Percentiles rank a stretch among this genome's conserved stretches.
Conservation (phyloP, 768 basidiomycete genomes). For the Mycena maculata region DNA sequence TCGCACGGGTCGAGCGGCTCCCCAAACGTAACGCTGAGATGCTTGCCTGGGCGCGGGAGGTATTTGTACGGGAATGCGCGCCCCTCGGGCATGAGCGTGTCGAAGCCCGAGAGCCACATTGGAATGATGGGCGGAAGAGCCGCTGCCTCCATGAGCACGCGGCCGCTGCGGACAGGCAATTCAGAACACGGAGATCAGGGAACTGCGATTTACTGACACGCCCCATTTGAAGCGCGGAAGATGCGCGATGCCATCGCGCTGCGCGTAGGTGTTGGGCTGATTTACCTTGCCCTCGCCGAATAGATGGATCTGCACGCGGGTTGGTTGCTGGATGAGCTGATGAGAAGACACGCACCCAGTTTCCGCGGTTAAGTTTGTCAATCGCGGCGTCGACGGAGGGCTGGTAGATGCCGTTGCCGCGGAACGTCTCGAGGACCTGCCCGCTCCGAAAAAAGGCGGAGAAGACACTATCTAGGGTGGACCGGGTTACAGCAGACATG, state of each 20-base stretch:
- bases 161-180: conserved; percentile 62
- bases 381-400: conserved; percentile 88
- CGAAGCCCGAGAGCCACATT: conserved; percentile 96
- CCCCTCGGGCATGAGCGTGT: conserved; percentile 91
- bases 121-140: conserved; percentile 86
- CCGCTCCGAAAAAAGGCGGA: conserved; percentile 89
- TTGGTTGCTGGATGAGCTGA: background rate
- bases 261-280: conserved; percentile 68
- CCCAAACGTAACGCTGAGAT: conserved; percentile 84
- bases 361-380: conserved; percentile 80
- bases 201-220: conserved; percentile 67
- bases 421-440: conserved; percentile 92
- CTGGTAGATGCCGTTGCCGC: conserved; percentile 92
- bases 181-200: conserved; percentile 21
- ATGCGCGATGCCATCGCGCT: conserved; percentile 54
- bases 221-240: conserved; percentile 95
- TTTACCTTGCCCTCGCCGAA: conserved; percentile 92
- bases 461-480: conserved; percentile 68
- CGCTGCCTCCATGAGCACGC: conserved; percentile 75
- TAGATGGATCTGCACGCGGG: conserved; percentile 77
- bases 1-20: conserved; percentile 67
- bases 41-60: conserved; percentile 69
- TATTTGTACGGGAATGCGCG: conserved; percentile 80
- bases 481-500: conserved; percentile 5
- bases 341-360: conserved; percentile 73